These are phyloP conservation scores for Plasmodium cynomolgi DNA, from an alignment of 169 alveolate species.

Conservation along the genomic window DNA sequence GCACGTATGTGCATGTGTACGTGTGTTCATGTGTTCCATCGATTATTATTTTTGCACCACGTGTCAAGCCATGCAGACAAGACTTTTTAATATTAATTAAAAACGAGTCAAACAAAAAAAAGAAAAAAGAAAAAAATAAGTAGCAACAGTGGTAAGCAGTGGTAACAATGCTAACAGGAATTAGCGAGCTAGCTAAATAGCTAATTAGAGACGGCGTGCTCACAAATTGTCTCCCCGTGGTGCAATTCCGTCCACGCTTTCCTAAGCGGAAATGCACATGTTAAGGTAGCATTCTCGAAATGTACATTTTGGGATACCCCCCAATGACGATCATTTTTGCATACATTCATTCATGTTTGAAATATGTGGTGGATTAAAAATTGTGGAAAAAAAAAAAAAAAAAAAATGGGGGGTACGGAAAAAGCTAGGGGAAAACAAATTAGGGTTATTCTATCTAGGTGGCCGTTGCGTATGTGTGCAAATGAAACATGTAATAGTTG, in stretches of 20 bases:
- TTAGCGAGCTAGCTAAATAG: background rate
- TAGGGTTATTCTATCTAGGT: background rate
- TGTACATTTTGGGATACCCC: background rate
- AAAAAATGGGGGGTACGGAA: background rate
- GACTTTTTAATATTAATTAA: background rate
- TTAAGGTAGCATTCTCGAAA: background rate
- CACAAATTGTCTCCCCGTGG: background rate
- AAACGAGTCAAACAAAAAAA: background rate
- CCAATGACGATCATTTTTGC: background rate
- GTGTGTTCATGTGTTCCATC: background rate
- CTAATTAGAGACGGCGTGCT: background rate
- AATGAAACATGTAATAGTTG: background rate
- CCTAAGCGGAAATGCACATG: background rate
- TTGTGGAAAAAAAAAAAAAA: background rate
- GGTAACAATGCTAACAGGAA: background rate
- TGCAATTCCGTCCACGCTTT: background rate
- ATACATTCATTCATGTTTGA: background rate
- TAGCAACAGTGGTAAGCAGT: background rate
- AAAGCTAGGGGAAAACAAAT: background rate
- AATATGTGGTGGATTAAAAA: background rate
- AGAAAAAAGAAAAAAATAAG: background rate
- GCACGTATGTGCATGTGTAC: background rate
- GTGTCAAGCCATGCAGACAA: background rate
- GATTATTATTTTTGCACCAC: background rate
- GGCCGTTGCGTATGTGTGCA: background rate